Percentiles rank a stretch among this genome's conserved stretches.
phyloP scores from a whole-genome alignment of 345 rosid species.

The Erodium maritimum region DNA sequence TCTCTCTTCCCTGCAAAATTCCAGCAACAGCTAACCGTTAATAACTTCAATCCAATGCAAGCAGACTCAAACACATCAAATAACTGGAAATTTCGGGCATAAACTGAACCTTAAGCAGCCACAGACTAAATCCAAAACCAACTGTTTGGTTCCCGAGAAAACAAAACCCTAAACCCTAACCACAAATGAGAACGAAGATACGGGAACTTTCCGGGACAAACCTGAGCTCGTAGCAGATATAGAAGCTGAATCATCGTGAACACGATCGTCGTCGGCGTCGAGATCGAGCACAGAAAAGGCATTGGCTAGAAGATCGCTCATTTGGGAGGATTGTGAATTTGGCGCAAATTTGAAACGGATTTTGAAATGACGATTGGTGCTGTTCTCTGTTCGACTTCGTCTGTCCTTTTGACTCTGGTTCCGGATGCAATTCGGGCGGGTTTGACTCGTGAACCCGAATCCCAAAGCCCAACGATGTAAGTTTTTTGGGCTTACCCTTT shows the following conservation, averaged over 20 bases:
- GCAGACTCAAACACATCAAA: background rate
- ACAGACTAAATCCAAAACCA: background rate
- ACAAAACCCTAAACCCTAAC: conserved; percentile 1
- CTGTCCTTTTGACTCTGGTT: too few relatives aligned
- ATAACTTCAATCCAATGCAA: background rate
- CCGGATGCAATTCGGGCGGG: too few relatives aligned
- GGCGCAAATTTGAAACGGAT: background rate
- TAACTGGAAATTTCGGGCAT: background rate
- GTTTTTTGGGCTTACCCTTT: too few relatives aligned
- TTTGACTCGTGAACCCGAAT: too few relatives aligned
- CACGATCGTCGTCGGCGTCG: conserved; percentile 30
- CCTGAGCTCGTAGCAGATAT: conserved; percentile 7
- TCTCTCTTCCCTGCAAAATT: conserved; percentile 4
- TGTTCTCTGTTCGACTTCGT: too few relatives aligned
- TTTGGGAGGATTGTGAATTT: background rate
- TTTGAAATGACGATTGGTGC: background rate
- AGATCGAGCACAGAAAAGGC: conserved; percentile 30
- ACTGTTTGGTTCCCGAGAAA: background rate
- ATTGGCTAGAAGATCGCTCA: conserved; percentile 31
- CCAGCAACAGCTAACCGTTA: background rate
- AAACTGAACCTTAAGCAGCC: background rate
- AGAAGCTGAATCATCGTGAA: background rate
- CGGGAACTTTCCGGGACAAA: background rate
- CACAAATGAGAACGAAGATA: background rate
- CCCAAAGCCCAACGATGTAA: too few relatives aligned